Evolutionary conservation across 2,329 filamentous ascomycete species (phyloP), one percentile per base, ranked within the genome.

Genomic region (Beauveria sp.): DNA sequence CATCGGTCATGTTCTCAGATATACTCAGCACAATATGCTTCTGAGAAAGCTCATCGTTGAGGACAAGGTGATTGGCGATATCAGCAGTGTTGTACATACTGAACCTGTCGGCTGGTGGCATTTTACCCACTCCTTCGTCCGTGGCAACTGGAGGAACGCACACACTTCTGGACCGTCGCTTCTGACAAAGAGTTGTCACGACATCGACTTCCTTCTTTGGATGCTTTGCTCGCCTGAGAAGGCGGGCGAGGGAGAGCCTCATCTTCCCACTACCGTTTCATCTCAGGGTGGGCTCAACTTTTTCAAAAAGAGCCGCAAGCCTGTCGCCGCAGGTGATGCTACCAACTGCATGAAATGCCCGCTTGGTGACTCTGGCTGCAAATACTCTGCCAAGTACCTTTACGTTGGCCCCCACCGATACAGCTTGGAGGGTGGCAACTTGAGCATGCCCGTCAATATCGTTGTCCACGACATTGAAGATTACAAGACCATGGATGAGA

Each of bases 101-200:
- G 95, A 98, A 73, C 95, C 95, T 0, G 88, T 99, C 0, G 95
- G 95, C 1, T 96, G 89, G 87, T 98, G 92, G 91, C 95, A 98
- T 73, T 98, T 96, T 72, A 82, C 89, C 0, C 93, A 96, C 73
- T 91, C 88, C 48, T 96, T 93, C 68, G 93, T 98, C 42, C 84
- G 90, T 51, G 95, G 95, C 18, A 97, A 98, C 75, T 98, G 95
- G 95, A 85, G 93, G 6, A 90, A 90, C 65, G 86, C 91, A 66
- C 88, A 85, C 0, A 88, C 78, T 5, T 87, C 83, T n/a, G 93
- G 83, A 26, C 93, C 88, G 7, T 93, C 90, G 1, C 80, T 99
- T 1, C 81, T 99, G 34, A 96, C 93, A 3, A 99, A 98, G 75
- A 96, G 91, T 63, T 98, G 95, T 68, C 95, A 99, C 69, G 95